Percentiles rank a stretch among this genome's conserved stretches.
phyloP scores from a whole-genome alignment of 257 asterid genomes.

The Solanum raphanifolium region DNA sequence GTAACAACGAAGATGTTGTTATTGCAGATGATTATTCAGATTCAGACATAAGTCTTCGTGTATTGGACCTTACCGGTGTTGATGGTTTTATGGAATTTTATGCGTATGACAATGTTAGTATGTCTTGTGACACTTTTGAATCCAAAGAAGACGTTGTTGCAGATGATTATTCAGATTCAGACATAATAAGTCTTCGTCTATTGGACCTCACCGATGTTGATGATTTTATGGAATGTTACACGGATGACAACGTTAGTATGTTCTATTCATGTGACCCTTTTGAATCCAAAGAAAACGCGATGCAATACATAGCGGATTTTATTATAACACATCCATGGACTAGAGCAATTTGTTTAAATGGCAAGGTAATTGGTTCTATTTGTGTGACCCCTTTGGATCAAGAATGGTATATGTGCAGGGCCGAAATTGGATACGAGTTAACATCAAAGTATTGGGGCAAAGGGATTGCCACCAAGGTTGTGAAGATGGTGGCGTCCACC shows the following conservation, averaged over 20 bases:
- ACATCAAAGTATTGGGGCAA: slow-evolving; percentile 60
- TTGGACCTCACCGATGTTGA: slow-evolving; percentile 48
- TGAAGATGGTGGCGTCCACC: background rate
- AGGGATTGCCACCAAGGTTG: slow-evolving; percentile 39
- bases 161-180: slow-evolving; percentile 1
- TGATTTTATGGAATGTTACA: slow-evolving; percentile 35
- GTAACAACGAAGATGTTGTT: background rate
- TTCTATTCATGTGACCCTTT: slow-evolving; percentile 44
- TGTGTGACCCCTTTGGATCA: slow-evolving; percentile 17
- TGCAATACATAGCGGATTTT: slow-evolving; percentile 8
- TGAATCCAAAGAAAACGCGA: slow-evolving; percentile 31
- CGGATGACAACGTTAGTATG: slow-evolving; percentile 45
- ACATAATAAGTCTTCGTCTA: slow-evolving; percentile 39
- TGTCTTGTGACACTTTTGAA: background rate
- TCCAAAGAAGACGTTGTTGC: background rate
- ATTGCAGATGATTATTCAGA: background rate
- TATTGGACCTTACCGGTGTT: too few relatives aligned
- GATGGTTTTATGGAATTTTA: background rate
- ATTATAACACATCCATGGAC: slow-evolving; percentile 39
- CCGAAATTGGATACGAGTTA: slow-evolving; percentile 49
- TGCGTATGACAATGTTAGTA: background rate
- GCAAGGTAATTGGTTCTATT: slow-evolving; percentile 36
- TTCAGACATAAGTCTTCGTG: background rate
- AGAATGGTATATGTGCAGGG: slow-evolving; percentile 36
- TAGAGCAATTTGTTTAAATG: slow-evolving; percentile 42